These are phyloP conservation scores for Ceratocystis ficicola DNA, from an alignment of 2,329 filamentous ascomycete species.

Conservation along the genomic window DNA sequence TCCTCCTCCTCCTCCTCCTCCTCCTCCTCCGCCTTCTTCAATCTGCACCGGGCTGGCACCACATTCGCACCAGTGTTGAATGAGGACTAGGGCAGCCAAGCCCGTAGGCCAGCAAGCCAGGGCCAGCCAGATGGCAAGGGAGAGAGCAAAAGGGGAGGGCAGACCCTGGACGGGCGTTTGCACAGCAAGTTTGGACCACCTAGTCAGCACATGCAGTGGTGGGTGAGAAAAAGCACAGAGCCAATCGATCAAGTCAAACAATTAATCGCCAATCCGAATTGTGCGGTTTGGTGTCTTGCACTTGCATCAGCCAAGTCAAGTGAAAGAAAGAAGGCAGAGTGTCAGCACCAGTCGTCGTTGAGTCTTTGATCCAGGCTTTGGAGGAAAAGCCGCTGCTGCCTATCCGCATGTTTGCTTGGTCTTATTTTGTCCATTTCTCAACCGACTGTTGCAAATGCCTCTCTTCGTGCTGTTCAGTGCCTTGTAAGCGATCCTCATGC, in stretches of 20 bases:
- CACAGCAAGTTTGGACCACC: neutral
- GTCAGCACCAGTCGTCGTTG: neutral
- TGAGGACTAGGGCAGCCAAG: neutral
- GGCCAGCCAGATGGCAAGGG: neutral
- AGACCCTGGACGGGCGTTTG: constrained; percentile 9
- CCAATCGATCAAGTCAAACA: neutral
- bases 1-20: neutral
- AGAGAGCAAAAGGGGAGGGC: constrained; percentile 1
- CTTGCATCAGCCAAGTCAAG: neutral
- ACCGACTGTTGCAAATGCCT: too few relatives aligned
- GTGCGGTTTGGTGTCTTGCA: neutral
- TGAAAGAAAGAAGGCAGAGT: neutral
- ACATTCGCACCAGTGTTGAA: neutral
- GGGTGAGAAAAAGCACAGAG: neutral
- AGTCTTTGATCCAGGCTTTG: too few relatives aligned
- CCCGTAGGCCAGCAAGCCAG: too few relatives aligned
- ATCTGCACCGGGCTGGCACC: neutral
- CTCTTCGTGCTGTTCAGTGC: too few relatives aligned
- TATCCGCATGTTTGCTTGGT: too few relatives aligned
- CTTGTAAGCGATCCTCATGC: too few relatives aligned
- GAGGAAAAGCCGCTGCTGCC: too few relatives aligned
- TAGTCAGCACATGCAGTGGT: neutral
- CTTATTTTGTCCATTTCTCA: too few relatives aligned
- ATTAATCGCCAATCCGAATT: neutral
- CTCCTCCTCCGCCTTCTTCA: neutral